Conservation (phyloP, 352 stramenopile genomes). For the Phytophthora cactorum region DNA sequence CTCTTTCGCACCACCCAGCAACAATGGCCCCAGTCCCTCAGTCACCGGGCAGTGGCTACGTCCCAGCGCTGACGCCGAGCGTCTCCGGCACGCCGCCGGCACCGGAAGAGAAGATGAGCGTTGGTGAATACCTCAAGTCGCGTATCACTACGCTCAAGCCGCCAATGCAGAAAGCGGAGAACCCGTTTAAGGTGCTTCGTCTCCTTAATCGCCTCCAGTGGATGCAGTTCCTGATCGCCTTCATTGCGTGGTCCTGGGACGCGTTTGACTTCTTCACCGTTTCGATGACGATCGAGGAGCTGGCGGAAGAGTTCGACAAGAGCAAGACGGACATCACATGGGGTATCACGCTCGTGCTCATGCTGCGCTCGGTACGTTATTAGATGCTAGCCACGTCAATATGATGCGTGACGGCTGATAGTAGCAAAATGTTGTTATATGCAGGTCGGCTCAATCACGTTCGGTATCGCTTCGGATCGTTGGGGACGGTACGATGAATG, state of each 20-base stretch:
- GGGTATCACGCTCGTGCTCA: conserved; percentile 62
- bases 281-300: conserved; percentile 49
- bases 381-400: background rate
- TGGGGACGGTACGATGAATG: conserved; percentile 30
- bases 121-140: conserved; percentile 41
- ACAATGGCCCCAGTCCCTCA: conserved; percentile 22
- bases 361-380: conserved; percentile 47
- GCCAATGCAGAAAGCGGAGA: conserved; percentile 32
- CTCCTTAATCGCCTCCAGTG: conserved; percentile 42
- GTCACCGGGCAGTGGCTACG: conserved; percentile 30
- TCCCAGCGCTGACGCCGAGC: conserved; percentile 31
- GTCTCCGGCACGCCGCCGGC: conserved; percentile 17
- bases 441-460: conserved; percentile 30
- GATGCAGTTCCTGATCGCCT: conserved; percentile 44
- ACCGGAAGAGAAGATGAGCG: conserved; percentile 27
- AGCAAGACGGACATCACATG: conserved; percentile 54
- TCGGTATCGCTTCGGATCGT: conserved; percentile 51
- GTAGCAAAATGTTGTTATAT: background rate
- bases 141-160: conserved; percentile 49
- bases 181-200: conserved; percentile 32
- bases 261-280: conserved; percentile 68
- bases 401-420: background rate
- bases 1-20: background rate
- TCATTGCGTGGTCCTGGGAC: conserved; percentile 54
- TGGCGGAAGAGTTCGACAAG: conserved; percentile 52